These are phyloP conservation scores for Solanum lignicaule DNA, from an alignment of 257 asterid species.

Conservation along the genomic window DNA sequence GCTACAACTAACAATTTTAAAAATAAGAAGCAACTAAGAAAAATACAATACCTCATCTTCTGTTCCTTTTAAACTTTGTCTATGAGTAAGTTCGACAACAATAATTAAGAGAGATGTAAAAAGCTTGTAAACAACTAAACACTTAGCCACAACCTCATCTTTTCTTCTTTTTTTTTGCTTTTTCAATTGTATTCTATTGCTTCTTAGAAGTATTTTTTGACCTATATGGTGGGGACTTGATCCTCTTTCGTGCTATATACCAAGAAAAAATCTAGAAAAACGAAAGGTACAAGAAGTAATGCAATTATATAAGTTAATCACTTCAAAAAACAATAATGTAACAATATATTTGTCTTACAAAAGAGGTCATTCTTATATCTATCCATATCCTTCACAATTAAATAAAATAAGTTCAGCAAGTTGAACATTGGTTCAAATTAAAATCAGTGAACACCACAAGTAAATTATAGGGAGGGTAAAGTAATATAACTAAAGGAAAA, in stretches of 20 bases:
- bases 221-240: no score
- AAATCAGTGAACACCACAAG: not conserved
- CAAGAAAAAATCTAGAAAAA: no score
- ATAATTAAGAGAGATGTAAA: constrained; percentile 14
- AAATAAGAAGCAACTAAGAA: not conserved
- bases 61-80: constrained; percentile 73
- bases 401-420: not conserved
- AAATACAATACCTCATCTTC: constrained; percentile 25
- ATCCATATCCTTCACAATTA: not conserved
- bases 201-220: no score
- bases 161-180: no score
- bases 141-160: no score
- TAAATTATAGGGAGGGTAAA: not conserved
- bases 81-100: constrained; percentile 69
- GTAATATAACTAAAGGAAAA: not conserved
- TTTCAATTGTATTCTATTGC: no score
- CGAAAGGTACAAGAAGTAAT: no score
- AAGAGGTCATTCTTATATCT: not conserved
- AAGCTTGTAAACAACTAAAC: no score
- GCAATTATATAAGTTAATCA: no score
- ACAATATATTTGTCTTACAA: no score
- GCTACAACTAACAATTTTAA: not conserved
- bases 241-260: no score
- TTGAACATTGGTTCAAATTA: not conserved
- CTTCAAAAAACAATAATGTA: no score